These are phyloP conservation scores for Dendrobium nobile DNA, from an alignment of 106 monocot species.

Conservation along the genomic window DNA sequence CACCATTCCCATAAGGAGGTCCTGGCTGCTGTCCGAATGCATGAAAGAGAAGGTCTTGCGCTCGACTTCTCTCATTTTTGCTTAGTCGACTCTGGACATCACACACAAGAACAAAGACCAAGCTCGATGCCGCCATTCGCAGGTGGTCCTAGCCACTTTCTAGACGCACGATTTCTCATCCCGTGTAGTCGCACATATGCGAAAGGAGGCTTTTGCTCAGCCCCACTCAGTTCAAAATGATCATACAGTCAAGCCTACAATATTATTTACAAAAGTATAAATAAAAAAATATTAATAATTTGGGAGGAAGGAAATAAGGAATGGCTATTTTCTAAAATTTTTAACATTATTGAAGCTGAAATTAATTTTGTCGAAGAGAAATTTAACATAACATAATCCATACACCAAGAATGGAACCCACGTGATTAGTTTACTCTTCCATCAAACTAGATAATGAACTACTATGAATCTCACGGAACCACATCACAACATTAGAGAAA, in stretches of 20 bases:
- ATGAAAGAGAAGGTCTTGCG: no score
- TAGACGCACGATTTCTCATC: no score
- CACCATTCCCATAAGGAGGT: no score
- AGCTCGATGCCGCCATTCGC: no score
- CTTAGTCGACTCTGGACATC: no score
- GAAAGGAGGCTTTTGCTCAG: no score
- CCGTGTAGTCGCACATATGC: no score
- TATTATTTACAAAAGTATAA: not conserved
- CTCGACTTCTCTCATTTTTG: no score
- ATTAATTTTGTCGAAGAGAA: not conserved
- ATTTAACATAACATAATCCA: not conserved
- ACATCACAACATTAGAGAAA: not conserved
- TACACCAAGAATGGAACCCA: not conserved
- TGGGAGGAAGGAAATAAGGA: not conserved
- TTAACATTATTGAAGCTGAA: not conserved
- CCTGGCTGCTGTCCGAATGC: no score
- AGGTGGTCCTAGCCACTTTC: no score
- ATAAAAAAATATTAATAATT: not conserved
- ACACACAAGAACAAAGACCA: no score
- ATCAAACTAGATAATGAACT: not conserved
- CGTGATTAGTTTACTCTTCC: not conserved
- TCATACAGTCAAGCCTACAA: not conserved
- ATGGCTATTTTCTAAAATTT: not conserved
- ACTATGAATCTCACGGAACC: not conserved
- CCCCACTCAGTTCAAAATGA: no score